Conservation (phyloP, 1,139 yeast genomes). For the Saccharomycopsis hybrid region DNA sequence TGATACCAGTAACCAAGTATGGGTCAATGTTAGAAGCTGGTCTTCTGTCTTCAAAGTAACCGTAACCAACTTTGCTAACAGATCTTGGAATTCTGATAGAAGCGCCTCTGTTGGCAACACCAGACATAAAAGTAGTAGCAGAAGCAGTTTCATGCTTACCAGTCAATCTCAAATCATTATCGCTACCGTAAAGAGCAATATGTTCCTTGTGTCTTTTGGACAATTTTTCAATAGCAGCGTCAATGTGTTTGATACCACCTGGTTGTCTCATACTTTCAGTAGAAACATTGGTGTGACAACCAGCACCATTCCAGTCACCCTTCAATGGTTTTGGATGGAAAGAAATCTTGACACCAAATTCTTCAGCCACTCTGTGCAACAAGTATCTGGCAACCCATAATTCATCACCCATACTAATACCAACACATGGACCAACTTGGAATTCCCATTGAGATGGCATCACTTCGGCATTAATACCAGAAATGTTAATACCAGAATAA, state of each 20-base stretch:
- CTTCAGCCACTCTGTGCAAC: slow-evolving; percentile 93
- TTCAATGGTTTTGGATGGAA: slow-evolving; percentile 98
- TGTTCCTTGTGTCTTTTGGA: slow-evolving; percentile 97
- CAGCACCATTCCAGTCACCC: slow-evolving; percentile 99
- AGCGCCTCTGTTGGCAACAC: slow-evolving; percentile 99
- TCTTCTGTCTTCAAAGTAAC: slow-evolving; percentile 99
- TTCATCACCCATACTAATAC: slow-evolving; percentile 95
- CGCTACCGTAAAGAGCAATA: slow-evolving; percentile 90
- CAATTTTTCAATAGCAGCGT: slow-evolving; percentile 86
- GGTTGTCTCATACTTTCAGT: slow-evolving; percentile 85
- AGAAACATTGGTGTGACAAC: slow-evolving; percentile 98
- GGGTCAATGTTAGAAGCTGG: slow-evolving; percentile 99
- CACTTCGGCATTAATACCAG: slow-evolving; percentile 98
- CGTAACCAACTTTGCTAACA: slow-evolving; percentile 95
- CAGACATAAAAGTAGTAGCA: slow-evolving; percentile 81
- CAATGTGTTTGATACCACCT: slow-evolving; percentile 95
- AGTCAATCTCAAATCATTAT: slow-evolving; percentile 90
- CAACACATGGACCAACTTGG: slow-evolving; percentile 98
- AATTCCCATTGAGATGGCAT: slow-evolving; percentile 99
- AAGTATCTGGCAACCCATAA: slow-evolving; percentile 95
- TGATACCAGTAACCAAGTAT: slow-evolving; percentile 95
- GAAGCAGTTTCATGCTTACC: slow-evolving; percentile 99
- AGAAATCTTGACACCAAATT: slow-evolving; percentile 96
- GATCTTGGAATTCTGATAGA: slow-evolving; percentile 98
- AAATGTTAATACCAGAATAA: slow-evolving; percentile 80